Evolutionary conservation across 331 rosid genomes (phyloP).

Genomic region (Prunus yedoensis): DNA sequence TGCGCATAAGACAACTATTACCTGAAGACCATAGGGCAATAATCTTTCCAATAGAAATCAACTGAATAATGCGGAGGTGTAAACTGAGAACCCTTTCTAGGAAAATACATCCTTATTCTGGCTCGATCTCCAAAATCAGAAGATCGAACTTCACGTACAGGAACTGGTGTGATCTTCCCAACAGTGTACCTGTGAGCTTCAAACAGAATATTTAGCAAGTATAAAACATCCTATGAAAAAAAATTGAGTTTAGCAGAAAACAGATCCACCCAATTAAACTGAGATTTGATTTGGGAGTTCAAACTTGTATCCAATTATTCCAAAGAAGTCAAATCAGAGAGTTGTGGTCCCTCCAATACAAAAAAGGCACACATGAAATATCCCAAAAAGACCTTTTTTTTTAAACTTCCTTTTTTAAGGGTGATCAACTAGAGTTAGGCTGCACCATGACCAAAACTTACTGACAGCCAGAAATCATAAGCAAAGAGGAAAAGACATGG

Average conservation of each 20-base stretch:
- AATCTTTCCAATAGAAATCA: constrained; percentile 86
- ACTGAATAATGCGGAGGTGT: constrained; percentile 80
- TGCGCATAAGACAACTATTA: constrained; percentile 27
- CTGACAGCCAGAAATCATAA: neutral
- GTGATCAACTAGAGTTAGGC: neutral
- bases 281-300: neutral
- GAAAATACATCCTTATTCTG: constrained; percentile 79
- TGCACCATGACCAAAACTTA: neutral
- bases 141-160: constrained; percentile 79
- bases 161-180: constrained; percentile 90
- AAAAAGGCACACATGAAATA: neutral
- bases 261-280: neutral
- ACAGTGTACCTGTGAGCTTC: constrained; percentile 76
- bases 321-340: neutral
- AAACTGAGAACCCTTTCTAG: constrained; percentile 66
- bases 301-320: neutral
- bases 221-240: neutral
- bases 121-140: constrained; percentile 87
- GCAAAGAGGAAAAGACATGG: constrained; percentile 1
- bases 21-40: constrained; percentile 98
- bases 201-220: constrained; percentile 30
- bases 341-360: neutral
- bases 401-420: neutral
- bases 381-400: neutral
- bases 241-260: neutral